Base-by-base conservation (phyloP, 768 basidiomycete genomes). In the Termitomyces sp. region DNA sequence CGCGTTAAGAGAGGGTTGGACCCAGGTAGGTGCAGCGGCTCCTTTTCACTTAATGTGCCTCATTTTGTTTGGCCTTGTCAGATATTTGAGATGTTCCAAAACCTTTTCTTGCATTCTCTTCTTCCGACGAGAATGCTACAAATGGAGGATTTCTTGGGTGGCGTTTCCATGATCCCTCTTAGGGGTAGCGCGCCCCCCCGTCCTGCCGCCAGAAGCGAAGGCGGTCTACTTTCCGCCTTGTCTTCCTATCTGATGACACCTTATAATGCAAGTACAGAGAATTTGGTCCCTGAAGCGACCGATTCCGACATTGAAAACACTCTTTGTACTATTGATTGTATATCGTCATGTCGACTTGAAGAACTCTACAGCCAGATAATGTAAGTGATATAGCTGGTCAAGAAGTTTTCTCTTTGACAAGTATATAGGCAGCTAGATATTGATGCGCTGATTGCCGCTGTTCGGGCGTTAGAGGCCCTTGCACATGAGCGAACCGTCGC, bases 61-160 rank as follows among this genome's bases (percentile, higher is more conserved):
- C 35, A 59, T 23, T 64, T 10, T 55, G 50, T 64, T 10, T 55
- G 50, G 3, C 15, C 38, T 48, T 33, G 19, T 26, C 55, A 97
- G 90, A 93, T 99, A 54, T 98, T 99, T 64, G 96, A 98, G 70
- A 98, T 98, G 87, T 95, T 96, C 73, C 89, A 95, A 66, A 97
- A 94, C 35, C 76, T 99, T 23, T 99, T 98, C 73, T 71, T 98
- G 46, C 91, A 98, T 68, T 95, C 95, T 17, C 77, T 98, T 26
- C 76, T 99, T 17, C 97, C 97, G 0, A 84, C 79, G 10, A 79
- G 88, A 50, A 91, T 99, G 89, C 74, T 97, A 11, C 93, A 96
- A 68, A 95, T 97, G 91, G 96, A 97, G 68, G 97, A 98, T 67
- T 98, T 99, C 75, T 80, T 98, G 9, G 94, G 94, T n/a, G 95